phyloP scores from a whole-genome alignment of 2,329 filamentous ascomycete genomes.

The Diaporthe aspalathi region DNA sequence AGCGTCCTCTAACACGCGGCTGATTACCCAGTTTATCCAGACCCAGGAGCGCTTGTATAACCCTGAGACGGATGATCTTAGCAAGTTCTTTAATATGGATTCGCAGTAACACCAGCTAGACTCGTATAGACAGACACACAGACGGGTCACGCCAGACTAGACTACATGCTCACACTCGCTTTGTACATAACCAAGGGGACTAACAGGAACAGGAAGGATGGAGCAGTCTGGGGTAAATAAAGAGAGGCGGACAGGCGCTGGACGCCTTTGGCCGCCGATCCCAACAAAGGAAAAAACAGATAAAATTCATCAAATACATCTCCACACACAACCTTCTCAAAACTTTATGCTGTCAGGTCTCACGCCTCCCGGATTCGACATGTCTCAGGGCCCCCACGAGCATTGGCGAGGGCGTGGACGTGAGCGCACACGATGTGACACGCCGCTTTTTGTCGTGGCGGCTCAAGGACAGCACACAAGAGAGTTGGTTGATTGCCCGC shows the following conservation, averaged over 20 bases:
- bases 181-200: constrained; percentile 15
- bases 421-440: neutral
- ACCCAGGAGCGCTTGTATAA: constrained; percentile 29
- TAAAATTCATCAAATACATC: neutral
- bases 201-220: neutral
- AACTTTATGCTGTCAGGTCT: neutral
- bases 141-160: neutral
- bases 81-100: constrained; percentile 36
- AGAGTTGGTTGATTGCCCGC: too few species aligned
- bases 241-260: constrained; percentile 18
- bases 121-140: neutral
- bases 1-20: constrained; percentile 10
- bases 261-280: neutral
- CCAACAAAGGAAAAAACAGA: neutral
- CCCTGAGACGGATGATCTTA: constrained; percentile 28
- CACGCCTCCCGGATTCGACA: too few species aligned
- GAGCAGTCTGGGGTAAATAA: neutral
- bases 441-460: neutral
- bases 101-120: constrained; percentile 26
- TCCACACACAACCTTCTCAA: neutral
- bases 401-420: too few species aligned
- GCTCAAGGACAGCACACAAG: neutral
- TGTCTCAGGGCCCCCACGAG: too few species aligned
- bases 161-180: constrained; percentile 13
- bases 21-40: constrained; percentile 31